phyloP scores from a whole-genome alignment of 257 asterid genomes.

The Thymus quinquecostatus region DNA sequence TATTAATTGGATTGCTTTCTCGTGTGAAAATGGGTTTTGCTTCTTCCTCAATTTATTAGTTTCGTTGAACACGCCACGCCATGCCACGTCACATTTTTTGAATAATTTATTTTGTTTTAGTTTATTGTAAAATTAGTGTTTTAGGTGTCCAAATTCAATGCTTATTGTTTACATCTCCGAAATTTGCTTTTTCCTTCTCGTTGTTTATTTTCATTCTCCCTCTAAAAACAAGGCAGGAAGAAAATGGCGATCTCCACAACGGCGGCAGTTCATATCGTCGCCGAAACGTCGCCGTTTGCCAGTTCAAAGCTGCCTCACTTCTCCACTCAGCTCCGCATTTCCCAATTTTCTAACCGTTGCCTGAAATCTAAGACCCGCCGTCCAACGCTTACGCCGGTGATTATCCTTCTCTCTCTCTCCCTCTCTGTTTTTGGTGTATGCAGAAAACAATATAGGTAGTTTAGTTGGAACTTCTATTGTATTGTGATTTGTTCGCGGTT shows the following conservation, averaged over 20 bases:
- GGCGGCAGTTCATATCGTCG: constrained; percentile 40
- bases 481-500: constrained; percentile 3
- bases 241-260: constrained; percentile 73
- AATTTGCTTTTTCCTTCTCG: neutral
- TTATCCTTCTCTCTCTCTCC: neutral
- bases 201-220: constrained; percentile 19
- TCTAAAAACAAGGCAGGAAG: constrained; percentile 1
- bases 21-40: constrained; percentile 10
- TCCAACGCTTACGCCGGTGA: constrained; percentile 57
- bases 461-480: neutral
- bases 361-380: constrained; percentile 35
- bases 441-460: neutral
- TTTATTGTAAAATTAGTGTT: neutral
- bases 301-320: constrained; percentile 44
- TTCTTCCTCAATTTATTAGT: neutral
- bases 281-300: constrained; percentile 35
- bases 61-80: constrained; percentile 13
- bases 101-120: neutral
- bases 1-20: constrained; percentile 19
- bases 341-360: constrained; percentile 41
- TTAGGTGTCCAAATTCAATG: neutral
- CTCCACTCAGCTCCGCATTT: constrained; percentile 49
- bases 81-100: neutral
- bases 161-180: constrained; percentile 27
- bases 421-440: neutral